These are phyloP conservation scores for Entophlyctis luteolus DNA, from an alignment of 192 early-diverging fungal species.

Conservation along the genomic window DNA sequence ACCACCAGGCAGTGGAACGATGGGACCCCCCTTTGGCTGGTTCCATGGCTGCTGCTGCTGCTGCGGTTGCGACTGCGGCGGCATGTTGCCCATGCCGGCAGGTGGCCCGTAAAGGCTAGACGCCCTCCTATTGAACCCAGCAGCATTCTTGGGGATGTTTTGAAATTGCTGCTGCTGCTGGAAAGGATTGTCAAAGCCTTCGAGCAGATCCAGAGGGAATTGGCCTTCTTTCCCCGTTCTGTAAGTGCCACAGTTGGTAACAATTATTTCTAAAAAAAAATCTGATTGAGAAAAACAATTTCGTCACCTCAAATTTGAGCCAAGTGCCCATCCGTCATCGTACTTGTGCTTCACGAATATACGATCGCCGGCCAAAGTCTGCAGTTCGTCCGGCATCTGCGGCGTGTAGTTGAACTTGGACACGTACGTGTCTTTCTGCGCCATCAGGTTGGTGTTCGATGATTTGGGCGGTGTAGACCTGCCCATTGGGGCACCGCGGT, in stretches of 20 bases:
- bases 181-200: conserved; percentile 12
- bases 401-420: conserved; percentile 6
- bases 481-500: not conserved
- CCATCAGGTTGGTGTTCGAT: not conserved
- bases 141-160: not conserved
- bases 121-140: not conserved
- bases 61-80: not conserved
- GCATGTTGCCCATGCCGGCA: not conserved
- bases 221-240: not conserved
- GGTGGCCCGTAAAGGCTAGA: conserved; percentile 11
- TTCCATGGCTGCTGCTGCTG: not conserved
- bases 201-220: conserved; percentile 8
- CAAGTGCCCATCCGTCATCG: conserved; percentile 37
- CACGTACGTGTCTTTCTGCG: not conserved
- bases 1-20: not conserved
- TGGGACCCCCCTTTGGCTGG: not conserved
- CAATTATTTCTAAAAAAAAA: not conserved
- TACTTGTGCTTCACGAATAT: conserved; percentile 43
- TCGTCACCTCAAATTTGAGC: not conserved
- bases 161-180: not conserved
- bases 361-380: conserved; percentile 27
- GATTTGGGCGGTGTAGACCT: not conserved
- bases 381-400: conserved; percentile 3
- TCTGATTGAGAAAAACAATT: no score
- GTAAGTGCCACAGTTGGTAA: not conserved